Conservation (phyloP, 1,284 basidiomycete species). For the Leccinum olivaceoglutinosum region DNA sequence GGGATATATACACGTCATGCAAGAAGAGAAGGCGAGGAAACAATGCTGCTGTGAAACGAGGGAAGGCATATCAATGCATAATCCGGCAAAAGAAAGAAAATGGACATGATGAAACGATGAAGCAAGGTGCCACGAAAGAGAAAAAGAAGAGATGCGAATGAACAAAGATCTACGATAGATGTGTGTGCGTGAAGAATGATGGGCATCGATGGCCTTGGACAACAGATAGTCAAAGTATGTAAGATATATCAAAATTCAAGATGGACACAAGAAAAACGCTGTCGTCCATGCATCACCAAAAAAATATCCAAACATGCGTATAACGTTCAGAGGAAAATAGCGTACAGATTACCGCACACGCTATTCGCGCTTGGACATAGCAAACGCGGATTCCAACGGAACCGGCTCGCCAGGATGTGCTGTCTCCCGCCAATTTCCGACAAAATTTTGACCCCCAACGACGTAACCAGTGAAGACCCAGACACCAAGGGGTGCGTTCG, state of each 20-base stretch:
- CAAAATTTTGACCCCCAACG: constrained; percentile 56
- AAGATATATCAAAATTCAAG: constrained; percentile 13
- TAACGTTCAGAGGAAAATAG: neutral
- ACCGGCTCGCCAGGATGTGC: constrained; percentile 35
- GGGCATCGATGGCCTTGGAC: constrained; percentile 4
- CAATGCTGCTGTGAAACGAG: neutral
- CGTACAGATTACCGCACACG: neutral
- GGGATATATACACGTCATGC: neutral
- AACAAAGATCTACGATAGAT: constrained; percentile 22
- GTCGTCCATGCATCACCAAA: constrained; percentile 9
- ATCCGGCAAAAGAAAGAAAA: neutral
- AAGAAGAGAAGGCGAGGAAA: constrained; percentile 1
- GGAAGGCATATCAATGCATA: constrained; percentile 2
- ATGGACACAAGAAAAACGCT: constrained; percentile 1
- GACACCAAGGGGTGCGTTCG: constrained; percentile 27
- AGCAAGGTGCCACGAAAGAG: constrained; percentile 4
- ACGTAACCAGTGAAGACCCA: constrained; percentile 68
- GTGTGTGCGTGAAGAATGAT: constrained; percentile 13
- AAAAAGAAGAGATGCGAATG: constrained; percentile 4
- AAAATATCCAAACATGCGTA: neutral
- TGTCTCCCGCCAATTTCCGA: constrained; percentile 54
- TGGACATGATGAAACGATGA: constrained; percentile 2
- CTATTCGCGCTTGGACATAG: constrained; percentile 33
- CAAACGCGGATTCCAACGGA: constrained; percentile 56
- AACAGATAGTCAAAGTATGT: constrained; percentile 4